Evolutionary conservation across 192 early-diverging fungal species (phyloP).

Genomic region (Paraglomus occultum): DNA sequence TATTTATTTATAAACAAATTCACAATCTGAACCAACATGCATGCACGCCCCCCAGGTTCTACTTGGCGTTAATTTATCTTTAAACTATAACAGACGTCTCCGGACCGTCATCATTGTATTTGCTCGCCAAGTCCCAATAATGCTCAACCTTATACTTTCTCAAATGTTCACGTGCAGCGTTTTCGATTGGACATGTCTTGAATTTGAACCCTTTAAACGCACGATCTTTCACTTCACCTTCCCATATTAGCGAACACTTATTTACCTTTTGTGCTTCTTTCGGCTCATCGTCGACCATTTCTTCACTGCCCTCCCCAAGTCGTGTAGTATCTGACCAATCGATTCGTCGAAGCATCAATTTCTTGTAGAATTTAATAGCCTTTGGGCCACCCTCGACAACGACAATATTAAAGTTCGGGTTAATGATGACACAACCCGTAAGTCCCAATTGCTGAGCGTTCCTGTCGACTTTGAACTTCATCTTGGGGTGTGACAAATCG

Average conservation of each 20-base stretch:
- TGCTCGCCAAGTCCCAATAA: slow-evolving; percentile 82
- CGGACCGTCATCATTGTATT: slow-evolving; percentile 22
- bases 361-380: slow-evolving; percentile 89
- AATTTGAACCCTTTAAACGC: slow-evolving; percentile 78
- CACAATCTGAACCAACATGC: too few relatives aligned
- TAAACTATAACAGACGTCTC: slow-evolving; percentile 1
- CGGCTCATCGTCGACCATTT: slow-evolving; percentile 38
- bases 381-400: slow-evolving; percentile 93
- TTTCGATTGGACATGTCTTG: slow-evolving; percentile 70
- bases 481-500: slow-evolving; percentile 76
- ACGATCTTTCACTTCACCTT: slow-evolving; percentile 78
- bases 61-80: neutral
- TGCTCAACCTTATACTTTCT: slow-evolving; percentile 68
- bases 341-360: slow-evolving; percentile 93
- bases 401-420: slow-evolving; percentile 74
- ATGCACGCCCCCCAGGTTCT: too few relatives aligned
- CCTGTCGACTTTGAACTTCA: slow-evolving; percentile 84
- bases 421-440: slow-evolving; percentile 77
- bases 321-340: slow-evolving; percentile 76
- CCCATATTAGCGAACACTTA: slow-evolving; percentile 91
- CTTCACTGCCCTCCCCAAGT: slow-evolving; percentile 38
- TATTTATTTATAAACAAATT: too few relatives aligned
- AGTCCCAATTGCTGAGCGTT: slow-evolving; percentile 86
- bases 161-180: slow-evolving; percentile 68
- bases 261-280: slow-evolving; percentile 52